phyloP scores from a whole-genome alignment of 768 basidiomycete species.

The Pisolithus tinctorius region DNA sequence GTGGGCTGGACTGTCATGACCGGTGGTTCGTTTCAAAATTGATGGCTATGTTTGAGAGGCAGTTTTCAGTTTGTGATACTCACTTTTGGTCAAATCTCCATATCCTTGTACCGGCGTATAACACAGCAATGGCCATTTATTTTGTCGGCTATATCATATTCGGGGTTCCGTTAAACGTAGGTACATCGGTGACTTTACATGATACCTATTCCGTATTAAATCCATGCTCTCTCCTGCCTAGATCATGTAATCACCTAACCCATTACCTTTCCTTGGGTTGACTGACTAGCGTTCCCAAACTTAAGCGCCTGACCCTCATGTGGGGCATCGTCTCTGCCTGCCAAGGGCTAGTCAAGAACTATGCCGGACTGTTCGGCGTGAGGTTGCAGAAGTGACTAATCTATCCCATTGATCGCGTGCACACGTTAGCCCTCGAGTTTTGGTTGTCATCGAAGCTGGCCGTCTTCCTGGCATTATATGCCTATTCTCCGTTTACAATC shows the following conservation, averaged over 20 bases:
- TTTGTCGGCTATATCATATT: constrained; percentile 58
- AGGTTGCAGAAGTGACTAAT: constrained; percentile 38
- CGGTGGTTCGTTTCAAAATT: constrained; percentile 29
- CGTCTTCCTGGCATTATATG: constrained; percentile 53
- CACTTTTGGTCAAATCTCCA: constrained; percentile 35
- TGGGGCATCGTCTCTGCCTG: constrained; percentile 53
- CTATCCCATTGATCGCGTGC: neutral
- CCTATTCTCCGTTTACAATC: constrained; percentile 54
- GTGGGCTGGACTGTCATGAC: neutral
- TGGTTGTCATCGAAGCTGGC: constrained; percentile 56
- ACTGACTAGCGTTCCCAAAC: constrained; percentile 6
- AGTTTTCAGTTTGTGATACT: neutral
- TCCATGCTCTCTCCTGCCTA: neutral
- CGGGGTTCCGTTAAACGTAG: constrained; percentile 53
- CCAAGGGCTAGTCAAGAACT: constrained; percentile 50
- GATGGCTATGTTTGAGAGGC: constrained; percentile 32
- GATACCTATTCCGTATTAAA: neutral
- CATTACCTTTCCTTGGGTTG: neutral
- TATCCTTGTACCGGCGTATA: constrained; percentile 44
- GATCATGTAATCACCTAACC: constrained; percentile 20
- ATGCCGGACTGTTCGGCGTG: constrained; percentile 48
- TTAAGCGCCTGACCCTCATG: constrained; percentile 53
- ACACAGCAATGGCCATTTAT: constrained; percentile 51
- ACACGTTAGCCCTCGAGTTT: constrained; percentile 28
- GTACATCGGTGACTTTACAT: constrained; percentile 2